These are phyloP conservation scores for Iberis amara DNA, from an alignment of 441 rosid species.

Conservation along the genomic window DNA sequence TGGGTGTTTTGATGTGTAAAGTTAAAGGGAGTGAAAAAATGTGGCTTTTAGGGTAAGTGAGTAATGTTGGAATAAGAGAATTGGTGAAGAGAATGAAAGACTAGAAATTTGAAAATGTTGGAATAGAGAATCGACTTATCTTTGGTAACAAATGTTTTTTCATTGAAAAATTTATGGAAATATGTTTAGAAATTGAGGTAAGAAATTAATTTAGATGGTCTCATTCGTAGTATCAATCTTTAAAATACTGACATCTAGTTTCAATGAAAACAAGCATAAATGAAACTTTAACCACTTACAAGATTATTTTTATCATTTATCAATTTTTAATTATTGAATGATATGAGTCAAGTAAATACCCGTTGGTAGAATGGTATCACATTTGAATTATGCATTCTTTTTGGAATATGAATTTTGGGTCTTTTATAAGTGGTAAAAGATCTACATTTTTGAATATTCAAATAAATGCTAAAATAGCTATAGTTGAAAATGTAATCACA, in stretches of 20 bases:
- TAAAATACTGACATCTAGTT: too few relatives aligned
- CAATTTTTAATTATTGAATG: too few relatives aligned
- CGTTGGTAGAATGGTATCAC: too few relatives aligned
- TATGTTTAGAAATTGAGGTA: slow-evolving; percentile 7
- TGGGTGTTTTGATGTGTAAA: slow-evolving; percentile 4
- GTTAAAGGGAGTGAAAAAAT: slow-evolving; percentile 8
- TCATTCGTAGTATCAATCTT: slow-evolving; percentile 8
- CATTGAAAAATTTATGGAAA: slow-evolving; percentile 8
- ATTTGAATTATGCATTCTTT: neutral
- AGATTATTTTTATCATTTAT: too few relatives aligned
- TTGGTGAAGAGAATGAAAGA: slow-evolving; percentile 9
- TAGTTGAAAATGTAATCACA: neutral
- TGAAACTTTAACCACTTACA: too few relatives aligned
- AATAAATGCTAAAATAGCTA: neutral
- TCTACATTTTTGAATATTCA: too few relatives aligned
- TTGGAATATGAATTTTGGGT: neutral
- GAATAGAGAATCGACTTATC: slow-evolving; percentile 17
- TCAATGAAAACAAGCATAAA: too few relatives aligned
- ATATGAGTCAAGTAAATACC: too few relatives aligned
- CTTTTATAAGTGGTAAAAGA: neutral
- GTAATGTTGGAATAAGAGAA: neutral
- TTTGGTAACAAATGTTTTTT: slow-evolving; percentile 23
- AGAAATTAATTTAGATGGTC: neutral
- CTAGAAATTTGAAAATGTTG: neutral
- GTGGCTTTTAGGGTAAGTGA: slow-evolving; percentile 25